These are phyloP conservation scores for Rutstroemia sp. DNA, from an alignment of 2,329 filamentous ascomycete species.

Conservation along the genomic window DNA sequence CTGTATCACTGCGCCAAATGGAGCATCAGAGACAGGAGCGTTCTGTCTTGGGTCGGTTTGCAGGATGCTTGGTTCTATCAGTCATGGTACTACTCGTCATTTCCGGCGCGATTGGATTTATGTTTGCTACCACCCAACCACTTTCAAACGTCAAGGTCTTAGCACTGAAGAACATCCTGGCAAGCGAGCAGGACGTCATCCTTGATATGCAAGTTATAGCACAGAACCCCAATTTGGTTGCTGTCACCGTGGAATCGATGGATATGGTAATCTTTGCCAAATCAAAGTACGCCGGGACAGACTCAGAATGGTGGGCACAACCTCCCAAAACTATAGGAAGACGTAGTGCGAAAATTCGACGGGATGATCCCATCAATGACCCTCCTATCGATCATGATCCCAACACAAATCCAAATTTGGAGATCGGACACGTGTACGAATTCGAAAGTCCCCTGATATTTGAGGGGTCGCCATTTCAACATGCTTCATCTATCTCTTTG, in stretches of 20 bases:
- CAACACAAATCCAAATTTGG: slow-evolving; percentile 70
- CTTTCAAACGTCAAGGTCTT: slow-evolving; percentile 71
- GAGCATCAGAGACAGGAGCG: slow-evolving; percentile 62
- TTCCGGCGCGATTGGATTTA: slow-evolving; percentile 78
- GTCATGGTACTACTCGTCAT: slow-evolving; percentile 75
- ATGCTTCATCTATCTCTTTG: slow-evolving; percentile 61
- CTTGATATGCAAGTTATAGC: slow-evolving; percentile 83
- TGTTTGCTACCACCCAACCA: slow-evolving; percentile 86
- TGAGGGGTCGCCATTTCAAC: slow-evolving; percentile 81
- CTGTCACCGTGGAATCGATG: slow-evolving; percentile 76
- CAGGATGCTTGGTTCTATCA: slow-evolving; percentile 80
- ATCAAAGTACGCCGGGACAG: slow-evolving; percentile 75
- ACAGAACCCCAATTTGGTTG: slow-evolving; percentile 87
- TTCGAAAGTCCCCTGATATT: slow-evolving; percentile 88
- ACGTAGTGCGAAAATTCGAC: slow-evolving; percentile 25
- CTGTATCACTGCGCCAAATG: slow-evolving; percentile 56
- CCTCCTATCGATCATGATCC: slow-evolving; percentile 49
- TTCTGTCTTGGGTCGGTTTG: slow-evolving; percentile 63
- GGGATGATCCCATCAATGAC: slow-evolving; percentile 28
- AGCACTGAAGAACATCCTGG: slow-evolving; percentile 81
- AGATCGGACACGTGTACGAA: slow-evolving; percentile 79
- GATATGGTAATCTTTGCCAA: slow-evolving; percentile 94
- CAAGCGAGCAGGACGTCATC: slow-evolving; percentile 92
- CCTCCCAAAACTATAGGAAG: slow-evolving; percentile 28
- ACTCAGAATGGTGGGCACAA: slow-evolving; percentile 46